Evolutionary conservation across 176 grass and related monocot species (phyloP).

Genomic region (Ananas comosus): DNA sequence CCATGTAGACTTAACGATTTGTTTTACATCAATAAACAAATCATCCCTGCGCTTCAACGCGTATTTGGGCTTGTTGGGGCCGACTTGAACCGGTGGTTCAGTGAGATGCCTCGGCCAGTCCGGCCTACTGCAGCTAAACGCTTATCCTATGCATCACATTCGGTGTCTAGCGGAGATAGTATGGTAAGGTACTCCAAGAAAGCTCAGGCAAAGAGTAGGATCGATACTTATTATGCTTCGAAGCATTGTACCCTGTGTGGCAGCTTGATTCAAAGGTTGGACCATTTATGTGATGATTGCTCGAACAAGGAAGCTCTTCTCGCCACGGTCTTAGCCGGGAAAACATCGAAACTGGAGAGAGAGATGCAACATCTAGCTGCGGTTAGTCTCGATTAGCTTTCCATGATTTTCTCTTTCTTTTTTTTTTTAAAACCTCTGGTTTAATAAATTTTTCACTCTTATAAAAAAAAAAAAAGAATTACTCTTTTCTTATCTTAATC

Average conservation of each 20-base stretch:
- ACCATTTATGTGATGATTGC: constrained; percentile 57
- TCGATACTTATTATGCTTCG: constrained; percentile 81
- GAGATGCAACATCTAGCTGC: constrained; percentile 75
- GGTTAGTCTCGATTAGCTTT: constrained; percentile 39
- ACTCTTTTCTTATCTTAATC: too few relatives aligned
- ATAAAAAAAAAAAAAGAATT: neutral
- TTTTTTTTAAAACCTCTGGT: neutral
- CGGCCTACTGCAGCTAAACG: constrained; percentile 29
- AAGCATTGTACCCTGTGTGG: constrained; percentile 73
- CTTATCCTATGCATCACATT: constrained; percentile 18
- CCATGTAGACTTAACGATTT: constrained; percentile 67
- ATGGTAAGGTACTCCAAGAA: constrained; percentile 33
- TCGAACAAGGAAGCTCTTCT: constrained; percentile 48
- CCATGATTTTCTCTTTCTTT: neutral
- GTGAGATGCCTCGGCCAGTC: constrained; percentile 52
- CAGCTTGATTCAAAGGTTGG: constrained; percentile 47
- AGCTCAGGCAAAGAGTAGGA: constrained; percentile 44
- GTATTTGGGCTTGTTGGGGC: constrained; percentile 73
- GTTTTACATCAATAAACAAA: constrained; percentile 94
- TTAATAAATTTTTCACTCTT: too few relatives aligned
- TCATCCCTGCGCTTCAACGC: constrained; percentile 83
- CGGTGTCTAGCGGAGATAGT: constrained; percentile 24
- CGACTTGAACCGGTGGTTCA: constrained; percentile 73
- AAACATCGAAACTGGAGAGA: constrained; percentile 63
- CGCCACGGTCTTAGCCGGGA: constrained; percentile 43